phyloP scores from a whole-genome alignment of 768 basidiomycete species.

The Russula sp. region DNA sequence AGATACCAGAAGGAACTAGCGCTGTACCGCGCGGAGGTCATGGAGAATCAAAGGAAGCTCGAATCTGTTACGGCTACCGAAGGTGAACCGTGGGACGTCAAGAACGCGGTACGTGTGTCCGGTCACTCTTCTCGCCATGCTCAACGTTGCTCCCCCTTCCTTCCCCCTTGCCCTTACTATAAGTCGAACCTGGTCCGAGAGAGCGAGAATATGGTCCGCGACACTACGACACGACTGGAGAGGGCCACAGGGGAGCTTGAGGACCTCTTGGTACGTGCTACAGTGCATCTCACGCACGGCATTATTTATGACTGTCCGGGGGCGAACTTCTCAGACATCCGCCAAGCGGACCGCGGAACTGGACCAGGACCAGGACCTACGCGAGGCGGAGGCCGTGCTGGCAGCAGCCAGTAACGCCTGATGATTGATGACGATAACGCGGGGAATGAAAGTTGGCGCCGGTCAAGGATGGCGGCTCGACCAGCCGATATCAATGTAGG shows the following conservation, averaged over 20 bases:
- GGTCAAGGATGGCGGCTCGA: background rate
- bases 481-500: too few species aligned
- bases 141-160: background rate
- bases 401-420: constrained; percentile 30
- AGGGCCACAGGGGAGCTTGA: constrained; percentile 58
- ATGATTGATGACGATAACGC: background rate
- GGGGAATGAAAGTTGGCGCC: background rate
- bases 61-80: constrained; percentile 54
- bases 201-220: constrained; percentile 73
- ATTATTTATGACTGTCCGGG: background rate
- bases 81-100: constrained; percentile 67
- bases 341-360: constrained; percentile 41
- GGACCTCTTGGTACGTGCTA: constrained; percentile 57
- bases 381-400: constrained; percentile 51
- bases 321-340: constrained; percentile 31
- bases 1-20: constrained; percentile 54
- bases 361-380: constrained; percentile 31
- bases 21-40: constrained; percentile 64
- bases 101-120: constrained; percentile 52
- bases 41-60: constrained; percentile 48
- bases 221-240: constrained; percentile 55
- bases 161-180: background rate
- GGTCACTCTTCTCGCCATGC: constrained; percentile 7
- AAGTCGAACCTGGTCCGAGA: constrained; percentile 47
- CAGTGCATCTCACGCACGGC: background rate